These are phyloP conservation scores for Cenococcum geophilum DNA, from an alignment of 495 filamentous ascomycete species.

Conservation along the genomic window DNA sequence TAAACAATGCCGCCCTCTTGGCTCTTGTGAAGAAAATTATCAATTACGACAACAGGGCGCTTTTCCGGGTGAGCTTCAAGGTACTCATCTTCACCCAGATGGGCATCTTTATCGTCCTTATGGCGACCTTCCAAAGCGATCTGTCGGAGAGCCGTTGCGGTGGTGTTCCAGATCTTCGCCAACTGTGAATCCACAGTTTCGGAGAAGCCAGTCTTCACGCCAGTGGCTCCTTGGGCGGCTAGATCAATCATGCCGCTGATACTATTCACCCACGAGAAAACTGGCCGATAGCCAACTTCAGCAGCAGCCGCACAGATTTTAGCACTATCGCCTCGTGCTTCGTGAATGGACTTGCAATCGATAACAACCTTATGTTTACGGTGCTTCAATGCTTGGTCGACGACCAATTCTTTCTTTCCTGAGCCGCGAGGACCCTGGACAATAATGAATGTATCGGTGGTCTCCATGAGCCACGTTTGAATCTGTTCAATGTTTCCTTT, in stretches of 20 bases:
- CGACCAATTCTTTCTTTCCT: slow-evolving; percentile 79
- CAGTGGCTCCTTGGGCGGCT: slow-evolving; percentile 87
- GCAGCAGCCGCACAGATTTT: slow-evolving; percentile 76
- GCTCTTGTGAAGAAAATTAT: slow-evolving; percentile 85
- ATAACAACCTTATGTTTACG: slow-evolving; percentile 77
- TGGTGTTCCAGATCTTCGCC: slow-evolving; percentile 85
- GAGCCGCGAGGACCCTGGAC: slow-evolving; percentile 88
- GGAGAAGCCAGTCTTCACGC: slow-evolving; percentile 89
- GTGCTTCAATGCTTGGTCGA: slow-evolving; percentile 74
- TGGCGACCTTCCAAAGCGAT: slow-evolving; percentile 63
- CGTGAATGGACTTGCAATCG: slow-evolving; percentile 90
- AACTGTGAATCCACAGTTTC: slow-evolving; percentile 90
- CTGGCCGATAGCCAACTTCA: slow-evolving; percentile 84
- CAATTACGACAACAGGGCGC: slow-evolving; percentile 80
- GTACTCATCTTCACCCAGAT: slow-evolving; percentile 76
- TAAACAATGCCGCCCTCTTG: slow-evolving; percentile 69
- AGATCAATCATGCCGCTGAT: slow-evolving; percentile 87
- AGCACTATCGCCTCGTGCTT: slow-evolving; percentile 82
- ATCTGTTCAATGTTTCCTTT: slow-evolving; percentile 73
- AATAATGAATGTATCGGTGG: slow-evolving; percentile 86
- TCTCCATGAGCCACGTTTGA: slow-evolving; percentile 79
- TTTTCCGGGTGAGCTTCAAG: slow-evolving; percentile 84
- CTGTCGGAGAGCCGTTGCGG: slow-evolving; percentile 68
- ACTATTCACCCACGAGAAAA: slow-evolving; percentile 96
- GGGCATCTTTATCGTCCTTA: slow-evolving; percentile 67